phyloP scores from a whole-genome alignment of 768 basidiomycete genomes.

The Termitomyces sp. region DNA sequence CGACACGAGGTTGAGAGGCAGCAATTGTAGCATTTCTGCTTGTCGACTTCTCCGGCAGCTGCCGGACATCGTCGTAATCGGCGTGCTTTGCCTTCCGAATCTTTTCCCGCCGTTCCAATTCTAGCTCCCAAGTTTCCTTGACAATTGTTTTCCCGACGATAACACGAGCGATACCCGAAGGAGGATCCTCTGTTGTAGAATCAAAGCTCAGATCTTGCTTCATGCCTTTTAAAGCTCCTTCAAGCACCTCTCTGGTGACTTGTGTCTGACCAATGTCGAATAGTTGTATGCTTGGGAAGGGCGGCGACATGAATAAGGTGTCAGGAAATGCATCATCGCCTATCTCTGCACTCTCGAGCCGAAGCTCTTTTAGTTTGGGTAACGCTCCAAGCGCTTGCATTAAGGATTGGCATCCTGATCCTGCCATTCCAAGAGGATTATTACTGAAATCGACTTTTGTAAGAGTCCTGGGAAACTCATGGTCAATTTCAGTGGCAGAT shows the following conservation, averaged over 20 bases:
- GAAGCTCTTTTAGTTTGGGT: constrained; percentile 53
- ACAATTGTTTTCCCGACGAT: constrained; percentile 68
- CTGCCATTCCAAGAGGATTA: constrained; percentile 55
- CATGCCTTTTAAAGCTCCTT: constrained; percentile 42
- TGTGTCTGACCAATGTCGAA: constrained; percentile 69
- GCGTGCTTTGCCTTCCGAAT: constrained; percentile 32
- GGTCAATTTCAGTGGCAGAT: constrained; percentile 50
- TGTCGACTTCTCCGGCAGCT: constrained; percentile 11
- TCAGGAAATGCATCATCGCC: constrained; percentile 57
- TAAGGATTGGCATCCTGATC: constrained; percentile 33
- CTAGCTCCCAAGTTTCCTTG: constrained; percentile 79
- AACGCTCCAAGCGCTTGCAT: constrained; percentile 47
- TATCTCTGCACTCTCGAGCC: constrained; percentile 53
- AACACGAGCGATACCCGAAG: constrained; percentile 49
- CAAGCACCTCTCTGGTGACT: constrained; percentile 44
- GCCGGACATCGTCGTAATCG: constrained; percentile 30
- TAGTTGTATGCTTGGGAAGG: constrained; percentile 52
- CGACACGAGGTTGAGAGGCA: constrained; percentile 22
- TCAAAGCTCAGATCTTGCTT: constrained; percentile 55
- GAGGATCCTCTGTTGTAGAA: constrained; percentile 49
- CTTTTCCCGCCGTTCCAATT: constrained; percentile 55
- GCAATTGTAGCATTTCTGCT: neutral
- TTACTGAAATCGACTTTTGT: constrained; percentile 60
- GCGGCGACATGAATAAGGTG: constrained; percentile 29
- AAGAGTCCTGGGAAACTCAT: constrained; percentile 48